Evolutionary conservation across 331 rosid species (phyloP).

Genomic region (Telfairia occidentalis): DNA sequence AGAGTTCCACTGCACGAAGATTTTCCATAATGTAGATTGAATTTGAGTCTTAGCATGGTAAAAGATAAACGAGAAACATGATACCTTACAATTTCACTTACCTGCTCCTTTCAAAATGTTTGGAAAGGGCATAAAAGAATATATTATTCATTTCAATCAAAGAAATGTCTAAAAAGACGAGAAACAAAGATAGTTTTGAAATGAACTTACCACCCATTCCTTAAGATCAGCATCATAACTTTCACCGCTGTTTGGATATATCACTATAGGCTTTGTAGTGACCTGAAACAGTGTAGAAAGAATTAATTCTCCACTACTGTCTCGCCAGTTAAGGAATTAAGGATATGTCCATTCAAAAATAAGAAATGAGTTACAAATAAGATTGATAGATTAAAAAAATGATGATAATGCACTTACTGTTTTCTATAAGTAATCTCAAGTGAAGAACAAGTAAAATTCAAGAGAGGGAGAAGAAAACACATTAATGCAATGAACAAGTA

Average conservation of each 20-base stretch:
- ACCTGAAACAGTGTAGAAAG: conserved; percentile 38
- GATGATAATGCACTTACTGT: background rate
- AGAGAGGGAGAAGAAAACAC: background rate
- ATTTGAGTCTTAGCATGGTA: background rate
- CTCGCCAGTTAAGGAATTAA: background rate
- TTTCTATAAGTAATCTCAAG: background rate
- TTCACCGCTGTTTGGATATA: conserved; percentile 98
- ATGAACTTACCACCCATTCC: conserved; percentile 80
- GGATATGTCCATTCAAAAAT: background rate
- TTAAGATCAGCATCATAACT: conserved; percentile 55
- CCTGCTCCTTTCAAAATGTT: background rate
- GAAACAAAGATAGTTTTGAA: conserved; percentile 10
- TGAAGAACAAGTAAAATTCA: background rate
- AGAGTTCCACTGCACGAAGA: background rate
- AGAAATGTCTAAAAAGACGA: background rate
- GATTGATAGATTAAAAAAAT: background rate
- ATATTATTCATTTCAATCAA: background rate
- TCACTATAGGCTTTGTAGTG: conserved; percentile 64
- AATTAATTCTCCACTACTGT: background rate
- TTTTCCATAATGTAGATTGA: background rate
- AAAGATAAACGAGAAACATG: background rate
- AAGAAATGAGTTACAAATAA: background rate
- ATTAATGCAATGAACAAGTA: background rate
- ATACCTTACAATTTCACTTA: background rate
- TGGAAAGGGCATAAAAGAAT: background rate